Evolutionary conservation across 78 protist genomes (phyloP).

Genomic region (Cyanophora paradoxa): DNA sequence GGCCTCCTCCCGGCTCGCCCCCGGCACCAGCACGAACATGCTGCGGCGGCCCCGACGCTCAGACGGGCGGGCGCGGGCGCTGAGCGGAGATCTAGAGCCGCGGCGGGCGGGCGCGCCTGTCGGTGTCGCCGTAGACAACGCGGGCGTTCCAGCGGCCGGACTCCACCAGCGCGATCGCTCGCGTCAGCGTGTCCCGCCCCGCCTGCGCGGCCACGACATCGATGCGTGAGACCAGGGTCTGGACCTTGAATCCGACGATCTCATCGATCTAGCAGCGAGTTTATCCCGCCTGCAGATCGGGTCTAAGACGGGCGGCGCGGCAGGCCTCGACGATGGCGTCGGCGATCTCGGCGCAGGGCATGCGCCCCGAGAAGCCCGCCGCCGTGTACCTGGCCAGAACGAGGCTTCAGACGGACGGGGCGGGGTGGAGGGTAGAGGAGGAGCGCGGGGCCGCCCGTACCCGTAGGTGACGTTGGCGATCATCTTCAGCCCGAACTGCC

Average conservation of each 20-base stretch:
- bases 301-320: neutral
- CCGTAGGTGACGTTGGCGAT: constrained; percentile 98
- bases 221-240: neutral
- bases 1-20: constrained; percentile 62
- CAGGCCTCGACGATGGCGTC: constrained; percentile 86
- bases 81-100: too few relatives aligned
- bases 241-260: too few relatives aligned
- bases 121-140: constrained; percentile 98
- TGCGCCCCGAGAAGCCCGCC: constrained; percentile 89
- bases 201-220: constrained; percentile 1
- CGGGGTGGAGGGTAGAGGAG: too few relatives aligned
- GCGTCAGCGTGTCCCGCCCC: constrained; percentile 80
- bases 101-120: too few relatives aligned
- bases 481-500: constrained; percentile 91
- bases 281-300: too few relatives aligned
- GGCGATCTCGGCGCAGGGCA: constrained; percentile 95
- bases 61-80: too few relatives aligned
- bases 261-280: too few relatives aligned
- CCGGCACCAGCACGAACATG: constrained; percentile 82
- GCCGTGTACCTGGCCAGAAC: constrained; percentile 89
- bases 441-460: constrained; percentile 77
- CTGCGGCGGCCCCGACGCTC: too few relatives aligned
- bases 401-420: constrained; percentile 36
- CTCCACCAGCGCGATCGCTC: constrained; percentile 56
- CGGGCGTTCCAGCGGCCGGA: constrained; percentile 25